Percentiles rank a stretch among this genome's conserved stretches.
Conservation (phyloP, 2,329 filamentous ascomycete species). For the Xylariaceae sp. region DNA sequence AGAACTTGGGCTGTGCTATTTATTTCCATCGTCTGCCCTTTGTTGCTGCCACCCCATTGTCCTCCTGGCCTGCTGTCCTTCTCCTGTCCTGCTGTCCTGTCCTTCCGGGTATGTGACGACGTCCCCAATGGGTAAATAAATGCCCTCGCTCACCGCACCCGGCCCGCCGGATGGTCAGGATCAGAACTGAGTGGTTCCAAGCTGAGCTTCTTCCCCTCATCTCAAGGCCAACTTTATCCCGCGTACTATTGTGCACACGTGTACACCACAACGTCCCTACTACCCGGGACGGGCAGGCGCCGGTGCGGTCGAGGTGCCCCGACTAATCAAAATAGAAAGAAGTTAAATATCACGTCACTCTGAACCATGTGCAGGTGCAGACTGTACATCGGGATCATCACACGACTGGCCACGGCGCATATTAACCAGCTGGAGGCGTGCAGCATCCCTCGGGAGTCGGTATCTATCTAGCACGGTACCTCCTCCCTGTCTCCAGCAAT, state of each 20-base stretch:
- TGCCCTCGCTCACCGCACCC: background rate
- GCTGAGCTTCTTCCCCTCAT: too few relatives aligned
- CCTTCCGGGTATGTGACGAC: background rate
- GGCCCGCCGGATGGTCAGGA: background rate
- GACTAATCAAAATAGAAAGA: background rate
- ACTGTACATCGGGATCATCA: background rate
- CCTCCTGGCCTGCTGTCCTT: background rate
- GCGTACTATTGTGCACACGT: too few relatives aligned
- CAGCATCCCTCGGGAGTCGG: too few relatives aligned
- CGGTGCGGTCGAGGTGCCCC: too few relatives aligned
- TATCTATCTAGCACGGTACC: too few relatives aligned
- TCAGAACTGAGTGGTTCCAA: background rate
- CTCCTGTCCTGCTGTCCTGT: background rate
- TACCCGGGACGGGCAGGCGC: too few relatives aligned
- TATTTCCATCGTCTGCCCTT: background rate
- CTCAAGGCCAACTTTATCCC: too few relatives aligned
- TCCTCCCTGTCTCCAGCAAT: too few relatives aligned
- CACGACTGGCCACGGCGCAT: too few relatives aligned
- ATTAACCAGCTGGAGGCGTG: too few relatives aligned
- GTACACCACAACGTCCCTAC: too few relatives aligned
- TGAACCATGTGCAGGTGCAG: background rate
- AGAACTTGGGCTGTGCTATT: background rate
- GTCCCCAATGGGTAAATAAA: background rate
- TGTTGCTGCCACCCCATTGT: background rate
- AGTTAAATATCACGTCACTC: background rate